These are phyloP conservation scores for Apiospora rasikravindrae DNA, from an alignment of 2,329 filamentous ascomycete genomes.

Conservation along the genomic window DNA sequence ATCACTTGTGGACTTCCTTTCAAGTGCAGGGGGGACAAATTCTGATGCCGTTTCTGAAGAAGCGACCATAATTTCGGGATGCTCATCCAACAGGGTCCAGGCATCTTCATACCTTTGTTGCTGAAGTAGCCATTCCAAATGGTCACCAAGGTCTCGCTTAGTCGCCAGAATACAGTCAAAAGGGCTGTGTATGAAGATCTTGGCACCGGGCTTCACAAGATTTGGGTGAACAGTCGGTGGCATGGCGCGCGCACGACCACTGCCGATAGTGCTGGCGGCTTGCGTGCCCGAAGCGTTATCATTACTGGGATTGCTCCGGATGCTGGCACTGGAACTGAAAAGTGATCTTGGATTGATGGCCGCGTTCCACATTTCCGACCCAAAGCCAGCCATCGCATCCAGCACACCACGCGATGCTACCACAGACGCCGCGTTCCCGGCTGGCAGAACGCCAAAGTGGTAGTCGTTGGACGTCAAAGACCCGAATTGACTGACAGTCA, in stretches of 20 bases:
- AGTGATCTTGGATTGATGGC: conserved; percentile 86
- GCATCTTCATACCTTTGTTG: conserved; percentile 82
- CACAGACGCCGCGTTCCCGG: conserved; percentile 68
- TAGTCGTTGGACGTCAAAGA: conserved; percentile 88
- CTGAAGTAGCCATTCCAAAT: conserved; percentile 83
- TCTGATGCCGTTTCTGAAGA: conserved; percentile 43
- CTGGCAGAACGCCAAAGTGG: conserved; percentile 83
- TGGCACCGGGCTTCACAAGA: conserved; percentile 59
- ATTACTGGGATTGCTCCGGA: conserved; percentile 65
- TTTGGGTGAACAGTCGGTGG: conserved; percentile 55
- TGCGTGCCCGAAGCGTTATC: conserved; percentile 62
- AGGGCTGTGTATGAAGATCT: conserved; percentile 95
- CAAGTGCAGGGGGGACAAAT: conserved; percentile 47
- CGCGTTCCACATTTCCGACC: conserved; percentile 85
- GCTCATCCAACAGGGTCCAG: conserved; percentile 87
- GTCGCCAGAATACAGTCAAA: conserved; percentile 96
- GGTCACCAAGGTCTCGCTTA: conserved; percentile 84
- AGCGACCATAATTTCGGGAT: conserved; percentile 72
- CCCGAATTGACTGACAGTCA: conserved; percentile 87
- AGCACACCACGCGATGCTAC: conserved; percentile 72
- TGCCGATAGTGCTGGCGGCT: conserved; percentile 45
- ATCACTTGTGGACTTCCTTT: conserved; percentile 50
- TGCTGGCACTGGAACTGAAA: conserved; percentile 85
- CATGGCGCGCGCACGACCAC: conserved; percentile 36
- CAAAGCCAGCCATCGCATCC: conserved; percentile 74